Evolutionary conservation across 2,329 filamentous ascomycete genomes (phyloP).

Genomic region (Apiospora marii): DNA sequence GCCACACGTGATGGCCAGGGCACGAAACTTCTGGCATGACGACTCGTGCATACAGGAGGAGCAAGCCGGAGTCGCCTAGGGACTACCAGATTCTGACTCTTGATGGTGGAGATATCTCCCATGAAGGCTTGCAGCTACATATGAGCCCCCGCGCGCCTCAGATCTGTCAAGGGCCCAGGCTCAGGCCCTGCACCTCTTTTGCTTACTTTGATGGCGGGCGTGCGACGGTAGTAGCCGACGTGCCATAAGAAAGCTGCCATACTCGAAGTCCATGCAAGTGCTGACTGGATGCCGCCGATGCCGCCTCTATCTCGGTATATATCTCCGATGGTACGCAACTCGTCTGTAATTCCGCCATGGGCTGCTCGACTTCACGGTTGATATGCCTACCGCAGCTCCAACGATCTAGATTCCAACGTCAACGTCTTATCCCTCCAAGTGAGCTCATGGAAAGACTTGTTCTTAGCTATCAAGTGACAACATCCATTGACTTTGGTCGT

Average conservation of each 20-base stretch:
- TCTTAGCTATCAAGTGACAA: not conserved
- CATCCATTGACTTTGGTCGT: slow-evolving; percentile 5
- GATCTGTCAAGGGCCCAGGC: not conserved
- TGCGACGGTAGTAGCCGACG: not conserved
- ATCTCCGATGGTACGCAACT: not conserved
- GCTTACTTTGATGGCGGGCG: not conserved
- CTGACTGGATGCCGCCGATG: not conserved
- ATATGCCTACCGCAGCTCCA: not conserved
- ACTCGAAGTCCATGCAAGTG: not conserved
- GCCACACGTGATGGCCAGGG: slow-evolving; percentile 1
- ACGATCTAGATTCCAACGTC: not conserved
- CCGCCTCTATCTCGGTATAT: not conserved
- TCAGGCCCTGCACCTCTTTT: not conserved
- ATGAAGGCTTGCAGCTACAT: not conserved
- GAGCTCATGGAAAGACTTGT: not conserved
- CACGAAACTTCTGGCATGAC: not conserved
- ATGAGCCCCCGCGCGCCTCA: not conserved
- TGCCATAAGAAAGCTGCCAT: not conserved
- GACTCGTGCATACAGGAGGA: not conserved
- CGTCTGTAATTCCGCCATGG: not conserved
- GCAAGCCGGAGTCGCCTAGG: not conserved
- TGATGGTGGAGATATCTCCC: not conserved
- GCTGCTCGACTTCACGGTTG: not conserved
- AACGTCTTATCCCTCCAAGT: not conserved
- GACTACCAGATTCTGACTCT: not conserved